Conservation (phyloP, 148 eudicot species). For the Diospyros lotus region DNA sequence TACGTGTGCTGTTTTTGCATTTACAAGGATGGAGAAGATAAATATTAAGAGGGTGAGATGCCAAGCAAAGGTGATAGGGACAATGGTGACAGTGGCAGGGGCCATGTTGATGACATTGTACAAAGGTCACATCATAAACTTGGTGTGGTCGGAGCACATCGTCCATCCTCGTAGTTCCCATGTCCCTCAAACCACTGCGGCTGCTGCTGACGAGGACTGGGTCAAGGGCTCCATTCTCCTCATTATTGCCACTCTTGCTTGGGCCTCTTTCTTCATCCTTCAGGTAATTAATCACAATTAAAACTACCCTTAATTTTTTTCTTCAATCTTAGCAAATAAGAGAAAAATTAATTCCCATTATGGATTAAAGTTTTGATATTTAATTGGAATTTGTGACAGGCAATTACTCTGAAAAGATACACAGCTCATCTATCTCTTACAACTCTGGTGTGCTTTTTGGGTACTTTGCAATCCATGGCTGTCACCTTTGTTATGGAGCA, state of each 20-base stretch:
- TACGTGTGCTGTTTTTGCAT: no score
- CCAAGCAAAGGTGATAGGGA: constrained; percentile 92
- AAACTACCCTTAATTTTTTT: background rate
- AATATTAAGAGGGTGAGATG: constrained; percentile 67
- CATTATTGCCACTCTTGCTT: constrained; percentile 76
- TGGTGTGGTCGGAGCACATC: constrained; percentile 49
- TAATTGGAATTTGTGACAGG: constrained; percentile 24
- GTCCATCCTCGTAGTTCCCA: constrained; percentile 24
- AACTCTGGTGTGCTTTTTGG: constrained; percentile 73
- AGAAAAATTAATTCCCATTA: background rate
- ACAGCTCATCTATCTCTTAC: constrained; percentile 71
- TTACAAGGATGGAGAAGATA: constrained; percentile 76
- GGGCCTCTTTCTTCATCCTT: constrained; percentile 88
- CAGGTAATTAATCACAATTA: constrained; percentile 39
- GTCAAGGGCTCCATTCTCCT: constrained; percentile 77
- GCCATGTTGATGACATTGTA: constrained; percentile 97
- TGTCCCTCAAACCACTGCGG: constrained; percentile 21
- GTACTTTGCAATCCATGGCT: constrained; percentile 79
- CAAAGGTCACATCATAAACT: constrained; percentile 63
- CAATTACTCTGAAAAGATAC: constrained; percentile 58
- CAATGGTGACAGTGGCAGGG: constrained; percentile 82
- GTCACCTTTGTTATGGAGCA: constrained; percentile 86
- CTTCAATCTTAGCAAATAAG: background rate
- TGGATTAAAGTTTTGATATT: background rate
- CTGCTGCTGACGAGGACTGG: constrained; percentile 60